Evolutionary conservation across 1,139 yeast species (phyloP), one percentile per base, ranked within the genome.

Genomic region (Suhomyces panamericanus): DNA sequence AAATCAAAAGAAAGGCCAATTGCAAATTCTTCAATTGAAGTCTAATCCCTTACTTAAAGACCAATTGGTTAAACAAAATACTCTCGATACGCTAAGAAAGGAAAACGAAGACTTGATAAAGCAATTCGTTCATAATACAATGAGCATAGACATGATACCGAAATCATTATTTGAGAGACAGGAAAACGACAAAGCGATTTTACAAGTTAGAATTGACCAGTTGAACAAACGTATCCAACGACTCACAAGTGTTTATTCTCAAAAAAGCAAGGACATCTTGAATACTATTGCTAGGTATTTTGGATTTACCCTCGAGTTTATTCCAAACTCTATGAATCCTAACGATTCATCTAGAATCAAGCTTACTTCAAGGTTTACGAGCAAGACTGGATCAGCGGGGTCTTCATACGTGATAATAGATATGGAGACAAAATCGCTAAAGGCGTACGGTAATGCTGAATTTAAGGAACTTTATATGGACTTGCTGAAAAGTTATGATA

Each of bases 221-320:
- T 64, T 80, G 24, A 70, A 74, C 43, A 89, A 88, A 60, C 70
- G 82, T 43, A 75, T 76, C 36, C 71, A 65, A 27, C 69, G 96
- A 36, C 71, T 89, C 45, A 79, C 76, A 53, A 82, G 83, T 51
- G 77, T 80, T 12, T 89, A 82, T 58, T 66, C 81, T n/a, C 77
- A 78, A 47, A 86, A 87, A 60, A 83, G 95, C n/a, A 67, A 76
- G 32, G 95, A 87, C 57, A 83, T 87, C 43, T 69, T 89, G 29
- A 81, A 83, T 30, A 80, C 85, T 1, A 83, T 89, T 0, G 81
- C 84, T 40, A 75, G 83, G 11, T 73, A 86, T 34, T 73, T 89
- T 46, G 96, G 96, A 0, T 89, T 81, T 63, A 77, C 79, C 30
- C 69, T 90, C 24, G 96, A 87, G 58, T 85, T 88, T 49, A 64